Percentiles rank a stretch among this genome's conserved stretches.
Conservation (phyloP, 169 alveolate species). For the Perkinsus olseni region DNA sequence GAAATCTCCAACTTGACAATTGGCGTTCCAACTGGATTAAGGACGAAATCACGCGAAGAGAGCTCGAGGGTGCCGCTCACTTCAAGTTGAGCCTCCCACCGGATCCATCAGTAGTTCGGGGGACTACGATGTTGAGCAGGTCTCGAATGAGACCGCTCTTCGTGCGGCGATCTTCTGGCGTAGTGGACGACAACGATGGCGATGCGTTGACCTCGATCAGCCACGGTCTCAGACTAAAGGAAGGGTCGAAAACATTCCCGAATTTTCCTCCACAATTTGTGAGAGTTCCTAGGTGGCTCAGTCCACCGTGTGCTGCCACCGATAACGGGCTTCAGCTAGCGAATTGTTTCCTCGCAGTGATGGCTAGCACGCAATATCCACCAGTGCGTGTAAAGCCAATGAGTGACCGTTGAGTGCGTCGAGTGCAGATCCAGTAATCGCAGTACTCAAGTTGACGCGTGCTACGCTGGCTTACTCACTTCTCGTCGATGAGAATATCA, state of each 20-base stretch:
- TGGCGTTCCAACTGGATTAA: too few species aligned
- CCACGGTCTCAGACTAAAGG: conserved; percentile 84
- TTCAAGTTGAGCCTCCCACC: neutral
- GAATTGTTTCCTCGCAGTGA: too few species aligned
- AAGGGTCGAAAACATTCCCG: neutral
- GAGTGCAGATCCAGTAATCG: too few species aligned
- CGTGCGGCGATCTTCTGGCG: conserved; percentile 59
- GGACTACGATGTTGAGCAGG: conserved; percentile 64
- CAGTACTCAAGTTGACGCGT: neutral
- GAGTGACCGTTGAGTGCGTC: too few species aligned
- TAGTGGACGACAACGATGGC: conserved; percentile 71
- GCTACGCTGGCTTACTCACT: neutral
- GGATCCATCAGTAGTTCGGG: conserved; percentile 22
- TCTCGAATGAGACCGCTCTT: conserved; percentile 67
- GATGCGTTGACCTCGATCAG: conserved; percentile 83
- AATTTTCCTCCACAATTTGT: too few species aligned
- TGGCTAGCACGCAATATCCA: too few species aligned
- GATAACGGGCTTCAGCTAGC: neutral
- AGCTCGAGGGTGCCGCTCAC: neutral
- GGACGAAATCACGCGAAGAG: too few species aligned
- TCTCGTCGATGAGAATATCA: conserved; percentile 82
- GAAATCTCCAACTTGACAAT: too few species aligned
- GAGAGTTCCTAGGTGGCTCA: neutral
- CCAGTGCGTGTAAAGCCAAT: too few species aligned
- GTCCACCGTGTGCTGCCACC: neutral